phyloP scores from a whole-genome alignment of 2,329 filamentous ascomycete genomes.

The Monosporascus sp. region DNA sequence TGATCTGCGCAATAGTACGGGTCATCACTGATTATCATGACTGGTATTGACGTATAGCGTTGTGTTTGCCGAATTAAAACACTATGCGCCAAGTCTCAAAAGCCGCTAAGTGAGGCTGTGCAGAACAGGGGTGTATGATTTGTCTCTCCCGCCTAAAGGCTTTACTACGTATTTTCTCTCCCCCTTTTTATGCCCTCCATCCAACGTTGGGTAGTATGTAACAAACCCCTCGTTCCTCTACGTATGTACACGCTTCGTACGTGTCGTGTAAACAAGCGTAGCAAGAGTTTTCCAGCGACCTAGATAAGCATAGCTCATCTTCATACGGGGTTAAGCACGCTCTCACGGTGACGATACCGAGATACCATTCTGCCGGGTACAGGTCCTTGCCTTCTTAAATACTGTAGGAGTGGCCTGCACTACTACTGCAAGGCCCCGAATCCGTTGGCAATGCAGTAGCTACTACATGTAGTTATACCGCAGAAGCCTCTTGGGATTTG shows the following conservation, averaged over 20 bases:
- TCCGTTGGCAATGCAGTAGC: not conserved
- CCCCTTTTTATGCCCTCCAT: not conserved
- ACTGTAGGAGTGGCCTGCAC: not conserved
- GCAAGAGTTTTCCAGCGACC: too few relatives aligned
- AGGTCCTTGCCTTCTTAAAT: too few relatives aligned
- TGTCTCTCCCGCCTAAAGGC: not conserved
- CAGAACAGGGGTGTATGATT: constrained; percentile 1
- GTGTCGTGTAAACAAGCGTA: too few relatives aligned
- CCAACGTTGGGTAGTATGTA: not conserved
- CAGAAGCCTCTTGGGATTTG: not conserved
- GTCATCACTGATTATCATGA: not conserved
- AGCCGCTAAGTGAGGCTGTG: constrained; percentile 7
- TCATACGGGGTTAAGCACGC: not conserved
- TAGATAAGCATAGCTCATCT: too few relatives aligned
- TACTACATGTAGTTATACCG: not conserved
- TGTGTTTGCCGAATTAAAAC: constrained; percentile 2
- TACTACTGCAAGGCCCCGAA: not conserved
- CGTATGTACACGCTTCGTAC: too few relatives aligned
- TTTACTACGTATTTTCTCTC: not conserved
- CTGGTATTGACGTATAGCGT: not conserved
- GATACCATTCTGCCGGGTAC: too few relatives aligned
- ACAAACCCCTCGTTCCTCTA: too few relatives aligned
- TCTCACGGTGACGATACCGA: too few relatives aligned
- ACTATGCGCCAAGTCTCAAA: not conserved
- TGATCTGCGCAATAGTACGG: not conserved